phyloP scores from a whole-genome alignment of 306 rosid species.

The Cucumis melo region DNA sequence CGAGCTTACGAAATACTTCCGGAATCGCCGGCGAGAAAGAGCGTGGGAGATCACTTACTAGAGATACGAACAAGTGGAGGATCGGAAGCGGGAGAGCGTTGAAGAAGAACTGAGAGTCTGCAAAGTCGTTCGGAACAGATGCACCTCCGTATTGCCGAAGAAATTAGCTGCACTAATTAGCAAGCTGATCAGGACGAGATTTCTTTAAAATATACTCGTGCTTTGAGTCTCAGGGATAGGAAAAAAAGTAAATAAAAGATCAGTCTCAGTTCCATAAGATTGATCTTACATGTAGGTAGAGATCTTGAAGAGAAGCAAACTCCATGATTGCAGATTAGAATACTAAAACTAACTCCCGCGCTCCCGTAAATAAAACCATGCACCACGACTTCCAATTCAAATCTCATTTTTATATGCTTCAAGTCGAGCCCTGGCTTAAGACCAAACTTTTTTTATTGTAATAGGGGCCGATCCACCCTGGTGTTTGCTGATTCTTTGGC shows the following conservation, averaged over 20 bases:
- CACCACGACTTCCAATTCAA: not conserved
- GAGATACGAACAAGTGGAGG: constrained; percentile 35
- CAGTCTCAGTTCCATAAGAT: not conserved
- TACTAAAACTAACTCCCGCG: constrained; percentile 10
- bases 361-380: not conserved
- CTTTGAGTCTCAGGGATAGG: not conserved
- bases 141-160: constrained; percentile 68
- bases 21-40: not conserved
- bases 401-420: not conserved
- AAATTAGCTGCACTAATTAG: constrained; percentile 34
- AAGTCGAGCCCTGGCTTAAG: not conserved
- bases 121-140: constrained; percentile 51
- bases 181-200: not conserved
- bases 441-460: not conserved
- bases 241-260: not conserved
- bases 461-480: not conserved
- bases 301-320: constrained; percentile 16
- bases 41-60: constrained; percentile 18
- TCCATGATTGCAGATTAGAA: constrained; percentile 15
- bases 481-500: not conserved
- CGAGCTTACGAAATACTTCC: not conserved
- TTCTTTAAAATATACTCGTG: not conserved
- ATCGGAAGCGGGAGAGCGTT: constrained; percentile 31
- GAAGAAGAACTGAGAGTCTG: constrained; percentile 46
- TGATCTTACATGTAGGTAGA: constrained; percentile 28